Percentiles rank a stretch among this genome's conserved stretches.
Conservation (phyloP, 2,329 filamentous ascomycete species). For the Ophiostoma tasmaniense region DNA sequence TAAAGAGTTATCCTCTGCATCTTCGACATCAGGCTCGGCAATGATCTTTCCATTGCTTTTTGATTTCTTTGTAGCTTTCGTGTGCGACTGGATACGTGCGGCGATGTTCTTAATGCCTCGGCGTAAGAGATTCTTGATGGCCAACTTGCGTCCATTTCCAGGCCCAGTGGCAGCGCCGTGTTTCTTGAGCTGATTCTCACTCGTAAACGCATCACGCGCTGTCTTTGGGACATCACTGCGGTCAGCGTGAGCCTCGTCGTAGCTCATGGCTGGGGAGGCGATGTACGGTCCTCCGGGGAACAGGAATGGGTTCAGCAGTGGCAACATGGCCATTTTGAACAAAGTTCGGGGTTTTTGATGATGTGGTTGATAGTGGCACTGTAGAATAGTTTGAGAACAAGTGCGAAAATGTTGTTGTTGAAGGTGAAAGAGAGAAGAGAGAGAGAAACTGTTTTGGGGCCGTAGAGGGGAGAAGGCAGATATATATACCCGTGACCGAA, state of each 20-base stretch:
- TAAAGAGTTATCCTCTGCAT: background rate
- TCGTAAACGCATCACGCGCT: background rate
- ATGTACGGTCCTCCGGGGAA: background rate
- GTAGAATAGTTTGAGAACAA: background rate
- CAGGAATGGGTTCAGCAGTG: background rate
- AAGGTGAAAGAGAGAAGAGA: background rate
- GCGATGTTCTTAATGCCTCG: background rate
- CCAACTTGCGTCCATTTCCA: background rate
- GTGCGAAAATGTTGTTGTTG: background rate
- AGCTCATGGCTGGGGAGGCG: no score
- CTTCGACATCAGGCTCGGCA: background rate
- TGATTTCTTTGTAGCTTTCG: background rate
- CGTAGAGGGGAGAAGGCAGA: background rate
- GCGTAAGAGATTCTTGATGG: background rate
- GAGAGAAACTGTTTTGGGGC: background rate
- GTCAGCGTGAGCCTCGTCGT: no score
- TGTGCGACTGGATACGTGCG: background rate
- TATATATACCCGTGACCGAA: slow-evolving; percentile 7
- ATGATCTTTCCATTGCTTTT: background rate
- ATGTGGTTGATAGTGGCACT: background rate
- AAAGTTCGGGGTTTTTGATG: background rate
- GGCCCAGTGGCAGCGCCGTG: background rate
- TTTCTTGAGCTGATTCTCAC: no score
- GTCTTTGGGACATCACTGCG: background rate
- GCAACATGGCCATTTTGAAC: background rate